Base-by-base conservation (phyloP, 352 stramenopile genomes). In the Blastocystis sp. region DNA sequence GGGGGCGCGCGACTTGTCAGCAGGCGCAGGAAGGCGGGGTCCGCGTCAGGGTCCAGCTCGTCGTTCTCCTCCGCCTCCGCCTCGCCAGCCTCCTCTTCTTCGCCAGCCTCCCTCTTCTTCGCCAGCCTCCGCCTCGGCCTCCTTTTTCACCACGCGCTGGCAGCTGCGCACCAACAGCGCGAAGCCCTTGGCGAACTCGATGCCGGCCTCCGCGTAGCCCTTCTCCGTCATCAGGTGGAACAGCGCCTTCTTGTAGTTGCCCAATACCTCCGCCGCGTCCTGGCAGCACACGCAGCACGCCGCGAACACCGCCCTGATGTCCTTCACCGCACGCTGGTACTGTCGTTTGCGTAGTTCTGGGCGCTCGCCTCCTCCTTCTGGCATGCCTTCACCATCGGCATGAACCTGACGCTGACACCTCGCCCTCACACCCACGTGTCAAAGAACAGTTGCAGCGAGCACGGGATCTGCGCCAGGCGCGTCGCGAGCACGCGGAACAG, bases 211-310 rank as follows among this genome's bases (percentile, higher is more conserved):
- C 19, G 14, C 21, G 21, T 67, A 45, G n/a, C 45, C 38, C 11
- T 19, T 3, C 1, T 67, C 41, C 10, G 5, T 67, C 2, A 84
- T 45, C 23, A 56, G 21, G 2, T 56, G 52, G 17, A 66, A 19
- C 23, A 84, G n/a, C 9, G 53, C 43, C 28, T 84, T 84, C 38
- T 64, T 62, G 40, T 84, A 84, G 74, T 69, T 67, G 10, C 52
- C 52, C 19, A 84, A 53, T 11, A 84, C 74, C 2, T 17, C 48
- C n/a, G 41, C 11, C 7, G 66, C 34, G 48, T 84, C 74, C 38
- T 17, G 67, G 17, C 52, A n/a, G 14, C 34, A 34, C 2, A 66
- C 9, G n/a, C 56, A 67, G 17, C 34, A 66, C 21, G 52, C 56
- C 14, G 3, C 53, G 43, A 84, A 70, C 4, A 84, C 2, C 11